phyloP scores from a whole-genome alignment of 352 stramenopile species.

The Globisporangium solare region DNA sequence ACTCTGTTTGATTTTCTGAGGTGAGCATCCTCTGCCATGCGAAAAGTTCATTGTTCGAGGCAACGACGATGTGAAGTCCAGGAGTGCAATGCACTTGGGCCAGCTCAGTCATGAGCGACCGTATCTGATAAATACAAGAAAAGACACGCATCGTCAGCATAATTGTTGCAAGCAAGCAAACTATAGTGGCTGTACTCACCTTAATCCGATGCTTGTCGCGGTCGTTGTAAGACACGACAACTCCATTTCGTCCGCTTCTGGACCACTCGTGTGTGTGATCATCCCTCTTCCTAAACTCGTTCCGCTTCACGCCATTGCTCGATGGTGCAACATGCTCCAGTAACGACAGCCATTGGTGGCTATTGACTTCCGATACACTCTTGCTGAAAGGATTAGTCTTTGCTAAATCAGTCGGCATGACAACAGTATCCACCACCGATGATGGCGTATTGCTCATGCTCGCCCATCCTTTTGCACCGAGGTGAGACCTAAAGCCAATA shows the following conservation, averaged over 20 bases:
- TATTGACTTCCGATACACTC: not conserved
- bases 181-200: not conserved
- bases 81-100: slow-evolving; percentile 21
- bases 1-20: slow-evolving; percentile 18
- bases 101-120: slow-evolving; percentile 25
- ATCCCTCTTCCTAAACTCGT: not conserved
- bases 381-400: slow-evolving; percentile 16
- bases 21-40: slow-evolving; percentile 35
- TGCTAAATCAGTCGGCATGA: not conserved
- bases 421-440: not conserved
- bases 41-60: slow-evolving; percentile 28
- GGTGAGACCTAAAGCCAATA: slow-evolving; percentile 3
- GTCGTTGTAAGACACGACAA: slow-evolving; percentile 15
- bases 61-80: slow-evolving; percentile 40
- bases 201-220: slow-evolving; percentile 13
- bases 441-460: not conserved
- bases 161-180: not conserved
- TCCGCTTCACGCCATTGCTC: no score
- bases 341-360: not conserved
- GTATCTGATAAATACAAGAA: slow-evolving; percentile 16
- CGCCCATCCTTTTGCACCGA: not conserved
- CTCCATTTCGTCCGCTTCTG: slow-evolving; percentile 24
- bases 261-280: slow-evolving; percentile 7
- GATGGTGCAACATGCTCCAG: not conserved
- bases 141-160: slow-evolving; percentile 6